phyloP scores from a whole-genome alignment of 73 alveolate species.

The Paramecium octaurelia region DNA sequence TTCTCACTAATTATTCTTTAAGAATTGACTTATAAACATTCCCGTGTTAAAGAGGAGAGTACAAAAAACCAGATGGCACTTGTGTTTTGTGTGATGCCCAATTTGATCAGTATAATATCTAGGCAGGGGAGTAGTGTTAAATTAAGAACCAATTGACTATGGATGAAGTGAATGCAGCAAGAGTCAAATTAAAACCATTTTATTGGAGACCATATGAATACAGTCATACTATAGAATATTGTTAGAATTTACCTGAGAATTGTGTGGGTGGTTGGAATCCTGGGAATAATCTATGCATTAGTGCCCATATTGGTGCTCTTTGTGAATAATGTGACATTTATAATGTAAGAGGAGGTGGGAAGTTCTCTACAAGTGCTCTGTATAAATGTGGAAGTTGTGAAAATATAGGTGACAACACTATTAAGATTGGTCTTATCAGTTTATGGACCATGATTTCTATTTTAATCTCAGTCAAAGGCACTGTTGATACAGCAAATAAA shows the following conservation, averaged over 20 bases:
- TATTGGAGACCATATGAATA: constrained; percentile 50
- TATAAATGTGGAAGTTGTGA: constrained; percentile 54
- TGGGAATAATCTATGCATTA: constrained; percentile 6
- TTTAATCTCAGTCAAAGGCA: constrained; percentile 1
- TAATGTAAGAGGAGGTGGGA: background rate
- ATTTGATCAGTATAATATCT: background rate
- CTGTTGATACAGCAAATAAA: background rate
- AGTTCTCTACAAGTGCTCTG: background rate
- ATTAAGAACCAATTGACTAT: background rate
- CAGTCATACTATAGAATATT: background rate
- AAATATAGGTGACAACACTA: background rate
- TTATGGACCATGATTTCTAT: constrained; percentile 10
- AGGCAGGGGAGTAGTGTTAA: background rate
- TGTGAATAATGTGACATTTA: constrained; percentile 54
- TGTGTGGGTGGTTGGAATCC: constrained; percentile 55
- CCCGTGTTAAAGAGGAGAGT: background rate
- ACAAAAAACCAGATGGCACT: background rate
- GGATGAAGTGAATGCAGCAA: background rate
- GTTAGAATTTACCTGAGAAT: background rate
- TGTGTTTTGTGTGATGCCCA: background rate
- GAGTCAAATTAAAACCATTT: background rate
- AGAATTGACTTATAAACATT: background rate
- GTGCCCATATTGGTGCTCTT: constrained; percentile 53
- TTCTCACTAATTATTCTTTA: background rate
- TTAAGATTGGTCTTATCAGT: constrained; percentile 20